Conservation (phyloP, 1,139 yeast species). For the Chernovozyma aurita region DNA sequence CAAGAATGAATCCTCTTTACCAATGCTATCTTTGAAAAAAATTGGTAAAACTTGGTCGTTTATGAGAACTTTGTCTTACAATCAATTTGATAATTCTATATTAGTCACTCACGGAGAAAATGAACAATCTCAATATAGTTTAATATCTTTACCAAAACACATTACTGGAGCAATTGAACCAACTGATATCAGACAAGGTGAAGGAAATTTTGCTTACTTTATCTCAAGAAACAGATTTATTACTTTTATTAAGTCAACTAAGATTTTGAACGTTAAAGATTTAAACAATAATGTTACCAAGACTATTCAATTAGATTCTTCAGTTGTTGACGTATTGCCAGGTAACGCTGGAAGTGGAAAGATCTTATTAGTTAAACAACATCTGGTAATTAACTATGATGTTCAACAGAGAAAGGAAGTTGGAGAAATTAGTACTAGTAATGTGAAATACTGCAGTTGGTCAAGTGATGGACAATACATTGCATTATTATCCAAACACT, state of each 20-base stretch:
- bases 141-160: slow-evolving; percentile 78
- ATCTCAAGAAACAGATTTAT: slow-evolving; percentile 94
- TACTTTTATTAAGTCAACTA: slow-evolving; percentile 61
- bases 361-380: slow-evolving; percentile 67
- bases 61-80: slow-evolving; percentile 80
- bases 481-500: slow-evolving; percentile 89
- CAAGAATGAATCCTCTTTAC: slow-evolving; percentile 59
- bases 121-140: slow-evolving; percentile 60
- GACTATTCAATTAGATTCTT: slow-evolving; percentile 67
- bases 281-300: slow-evolving; percentile 79
- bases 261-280: slow-evolving; percentile 76
- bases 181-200: slow-evolving; percentile 69
- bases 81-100: slow-evolving; percentile 86
- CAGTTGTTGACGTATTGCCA: slow-evolving; percentile 66
- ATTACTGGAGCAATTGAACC: slow-evolving; percentile 93
- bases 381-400: slow-evolving; percentile 77
- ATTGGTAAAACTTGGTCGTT: slow-evolving; percentile 85
- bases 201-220: slow-evolving; percentile 82
- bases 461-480: slow-evolving; percentile 83
- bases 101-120: slow-evolving; percentile 69
- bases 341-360: slow-evolving; percentile 71
- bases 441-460: slow-evolving; percentile 87
- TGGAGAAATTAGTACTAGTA: slow-evolving; percentile 66
- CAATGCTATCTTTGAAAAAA: slow-evolving; percentile 78
- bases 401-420: slow-evolving; percentile 87